These are phyloP conservation scores for Ocimum tenuiflorum DNA, from an alignment of 257 asterid genomes.

Conservation along the genomic window DNA sequence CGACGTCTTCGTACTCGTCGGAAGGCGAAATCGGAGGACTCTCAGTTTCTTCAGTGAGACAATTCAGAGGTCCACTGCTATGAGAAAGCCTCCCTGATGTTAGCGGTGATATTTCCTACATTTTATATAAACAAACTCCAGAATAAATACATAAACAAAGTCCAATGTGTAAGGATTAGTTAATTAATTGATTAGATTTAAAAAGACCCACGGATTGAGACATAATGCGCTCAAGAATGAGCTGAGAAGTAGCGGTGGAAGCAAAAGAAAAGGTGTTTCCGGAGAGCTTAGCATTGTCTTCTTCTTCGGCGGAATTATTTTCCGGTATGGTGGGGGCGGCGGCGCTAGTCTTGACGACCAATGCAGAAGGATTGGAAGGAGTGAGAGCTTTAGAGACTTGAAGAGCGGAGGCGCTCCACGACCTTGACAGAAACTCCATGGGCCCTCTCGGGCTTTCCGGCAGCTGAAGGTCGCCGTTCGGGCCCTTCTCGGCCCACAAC, in stretches of 20 bases:
- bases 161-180: not conserved
- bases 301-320: constrained; percentile 45
- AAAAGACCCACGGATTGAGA: constrained; percentile 70
- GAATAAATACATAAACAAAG: no score
- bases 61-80: constrained; percentile 89
- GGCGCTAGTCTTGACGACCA: constrained; percentile 15
- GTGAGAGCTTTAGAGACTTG: constrained; percentile 70
- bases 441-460: constrained; percentile 98
- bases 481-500: constrained; percentile 58
- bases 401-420: constrained; percentile 93
- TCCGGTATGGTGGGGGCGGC: constrained; percentile 40
- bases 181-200: not conserved
- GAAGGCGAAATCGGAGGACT: constrained; percentile 88
- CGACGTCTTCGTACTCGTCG: constrained; percentile 88
- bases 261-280: constrained; percentile 91
- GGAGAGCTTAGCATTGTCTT: constrained; percentile 54
- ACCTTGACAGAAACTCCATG: constrained; percentile 88
- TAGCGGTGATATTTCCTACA: constrained; percentile 86
- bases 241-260: constrained; percentile 95
- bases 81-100: constrained; percentile 97
- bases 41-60: constrained; percentile 75
- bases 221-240: constrained; percentile 93
- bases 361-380: constrained; percentile 34
- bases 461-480: constrained; percentile 43
- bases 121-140: not conserved